Evolutionary conservation across 225 moss, liverwort and hornwort genomes (phyloP).

Genomic region (Bryoerythrophyllum caledonicum): DNA sequence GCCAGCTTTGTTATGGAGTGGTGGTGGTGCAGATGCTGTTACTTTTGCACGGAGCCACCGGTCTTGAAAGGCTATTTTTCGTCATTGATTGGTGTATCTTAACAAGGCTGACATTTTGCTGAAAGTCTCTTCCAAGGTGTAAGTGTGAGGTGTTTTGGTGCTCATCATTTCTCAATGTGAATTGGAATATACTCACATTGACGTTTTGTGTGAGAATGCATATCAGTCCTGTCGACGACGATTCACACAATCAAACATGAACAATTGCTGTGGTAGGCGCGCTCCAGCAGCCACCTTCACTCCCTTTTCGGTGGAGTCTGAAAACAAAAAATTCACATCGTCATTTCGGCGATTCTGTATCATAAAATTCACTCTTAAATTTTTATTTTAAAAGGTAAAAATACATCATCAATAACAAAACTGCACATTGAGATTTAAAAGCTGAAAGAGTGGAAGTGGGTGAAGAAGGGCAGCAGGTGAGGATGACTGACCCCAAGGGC

Average conservation of each 20-base stretch:
- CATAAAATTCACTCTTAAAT: no score
- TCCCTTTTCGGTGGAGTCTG: slow-evolving; percentile 43
- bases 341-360: background rate
- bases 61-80: background rate
- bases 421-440: no score
- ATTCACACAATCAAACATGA: background rate
- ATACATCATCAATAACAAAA: no score
- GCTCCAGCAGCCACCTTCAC: slow-evolving; percentile 27
- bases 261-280: background rate
- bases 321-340: background rate
- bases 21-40: background rate
- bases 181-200: background rate
- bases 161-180: background rate
- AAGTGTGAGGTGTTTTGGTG: background rate
- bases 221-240: background rate
- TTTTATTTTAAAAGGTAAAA: no score
- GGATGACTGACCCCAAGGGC: slow-evolving; percentile 38
- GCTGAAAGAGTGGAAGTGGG: background rate
- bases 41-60: background rate
- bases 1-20: background rate
- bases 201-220: slow-evolving; percentile 5
- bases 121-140: slow-evolving; percentile 12
- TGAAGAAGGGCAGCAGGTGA: background rate
- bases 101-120: background rate
- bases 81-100: background rate